phyloP scores from a whole-genome alignment of 1,139 yeast genomes.

The Meyerozyma guilliermondii region DNA sequence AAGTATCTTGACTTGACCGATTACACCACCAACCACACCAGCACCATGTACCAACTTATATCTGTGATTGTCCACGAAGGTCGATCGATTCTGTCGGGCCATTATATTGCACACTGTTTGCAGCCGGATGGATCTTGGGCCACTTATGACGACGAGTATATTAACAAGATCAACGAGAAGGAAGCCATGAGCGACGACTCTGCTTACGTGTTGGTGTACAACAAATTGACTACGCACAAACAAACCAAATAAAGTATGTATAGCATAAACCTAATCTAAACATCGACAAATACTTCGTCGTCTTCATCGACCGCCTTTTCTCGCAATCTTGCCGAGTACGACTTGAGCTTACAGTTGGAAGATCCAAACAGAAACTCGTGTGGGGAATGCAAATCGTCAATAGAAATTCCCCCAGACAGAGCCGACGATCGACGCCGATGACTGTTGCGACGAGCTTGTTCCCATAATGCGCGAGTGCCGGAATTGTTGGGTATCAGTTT shows the following conservation, averaged over 20 bases:
- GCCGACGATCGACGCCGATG: conserved; percentile 19
- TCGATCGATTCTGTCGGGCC: conserved; percentile 87
- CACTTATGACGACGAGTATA: conserved; percentile 88
- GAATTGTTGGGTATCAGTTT: conserved; percentile 21
- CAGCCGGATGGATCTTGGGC: conserved; percentile 94
- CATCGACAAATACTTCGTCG: conserved; percentile 25
- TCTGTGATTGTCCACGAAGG: conserved; percentile 94
- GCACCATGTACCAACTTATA: conserved; percentile 66
- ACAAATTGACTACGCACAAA: conserved; percentile 56
- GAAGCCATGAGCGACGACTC: conserved; percentile 77
- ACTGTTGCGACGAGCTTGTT: conserved; percentile 24
- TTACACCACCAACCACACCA: conserved; percentile 43
- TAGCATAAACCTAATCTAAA: conserved; percentile 8
- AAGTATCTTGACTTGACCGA: conserved; percentile 67
- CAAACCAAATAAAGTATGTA: too few species aligned
- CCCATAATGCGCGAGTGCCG: conserved; percentile 21
- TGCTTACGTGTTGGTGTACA: conserved; percentile 84
- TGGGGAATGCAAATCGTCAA: conserved; percentile 5
- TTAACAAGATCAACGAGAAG: conserved; percentile 66
- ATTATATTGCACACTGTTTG: conserved; percentile 83
- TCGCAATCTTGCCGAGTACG: conserved; percentile 15
- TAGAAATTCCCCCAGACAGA: conserved; percentile 9
- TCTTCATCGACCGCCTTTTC: conserved; percentile 18
- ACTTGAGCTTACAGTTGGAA: not conserved
- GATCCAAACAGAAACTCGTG: conserved; percentile 1